Conservation (phyloP, 805 yeast genomes). For the Ogataea parapolymorpha region DNA sequence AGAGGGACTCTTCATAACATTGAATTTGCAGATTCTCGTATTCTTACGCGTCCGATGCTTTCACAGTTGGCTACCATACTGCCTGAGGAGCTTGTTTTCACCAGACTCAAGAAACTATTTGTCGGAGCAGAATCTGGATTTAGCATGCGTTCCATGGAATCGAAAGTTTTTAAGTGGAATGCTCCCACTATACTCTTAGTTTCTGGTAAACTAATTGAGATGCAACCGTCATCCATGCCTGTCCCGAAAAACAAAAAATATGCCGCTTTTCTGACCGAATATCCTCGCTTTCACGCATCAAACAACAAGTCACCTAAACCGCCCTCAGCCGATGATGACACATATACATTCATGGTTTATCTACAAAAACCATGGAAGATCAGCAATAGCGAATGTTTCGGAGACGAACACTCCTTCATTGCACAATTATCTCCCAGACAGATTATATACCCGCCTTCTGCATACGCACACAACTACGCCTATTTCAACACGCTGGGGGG, state of each 20-base stretch:
- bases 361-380: slow-evolving; percentile 73
- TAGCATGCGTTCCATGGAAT: slow-evolving; percentile 82
- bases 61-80: slow-evolving; percentile 38
- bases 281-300: slow-evolving; percentile 37
- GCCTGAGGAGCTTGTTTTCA: slow-evolving; percentile 39
- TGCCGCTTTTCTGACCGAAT: slow-evolving; percentile 48
- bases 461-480: slow-evolving; percentile 33
- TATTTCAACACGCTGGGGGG: slow-evolving; percentile 74
- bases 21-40: slow-evolving; percentile 29
- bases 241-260: slow-evolving; percentile 44
- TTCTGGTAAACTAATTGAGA: slow-evolving; percentile 54
- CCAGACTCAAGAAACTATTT: slow-evolving; percentile 58
- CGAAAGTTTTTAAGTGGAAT: slow-evolving; percentile 82
- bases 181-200: slow-evolving; percentile 77
- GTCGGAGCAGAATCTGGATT: slow-evolving; percentile 77
- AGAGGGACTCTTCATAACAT: slow-evolving; percentile 3
- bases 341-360: slow-evolving; percentile 58
- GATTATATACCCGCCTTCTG: slow-evolving; percentile 41
- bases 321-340: slow-evolving; percentile 28
- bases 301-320: slow-evolving; percentile 8
- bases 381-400: slow-evolving; percentile 71
- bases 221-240: slow-evolving; percentile 16
- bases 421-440: slow-evolving; percentile 67
- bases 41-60: slow-evolving; percentile 37
- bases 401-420: slow-evolving; percentile 54